Evolutionary conservation across 495 filamentous ascomycete species (phyloP).

Genomic region (Delitschia confertaspora): DNA sequence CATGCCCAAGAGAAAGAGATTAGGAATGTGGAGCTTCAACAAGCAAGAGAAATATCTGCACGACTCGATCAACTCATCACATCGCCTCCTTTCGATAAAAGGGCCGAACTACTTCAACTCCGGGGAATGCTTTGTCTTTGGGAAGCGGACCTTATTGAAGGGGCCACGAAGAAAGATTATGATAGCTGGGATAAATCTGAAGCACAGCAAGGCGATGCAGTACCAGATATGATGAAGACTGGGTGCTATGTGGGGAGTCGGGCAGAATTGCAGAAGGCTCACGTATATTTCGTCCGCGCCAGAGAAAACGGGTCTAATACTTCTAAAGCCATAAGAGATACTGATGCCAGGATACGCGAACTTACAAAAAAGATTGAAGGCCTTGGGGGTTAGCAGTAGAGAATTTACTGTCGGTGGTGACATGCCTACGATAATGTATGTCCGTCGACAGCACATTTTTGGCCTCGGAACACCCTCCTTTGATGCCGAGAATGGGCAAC

Average conservation of each 20-base stretch:
- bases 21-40: slow-evolving; percentile 31
- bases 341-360: not conserved
- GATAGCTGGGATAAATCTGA: not conserved
- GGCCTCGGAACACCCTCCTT: no score
- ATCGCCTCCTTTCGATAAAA: slow-evolving; percentile 55
- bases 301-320: not conserved
- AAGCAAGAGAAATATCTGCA: slow-evolving; percentile 48
- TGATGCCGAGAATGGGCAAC: no score
- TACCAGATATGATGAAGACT: not conserved
- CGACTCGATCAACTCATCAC: slow-evolving; percentile 57
- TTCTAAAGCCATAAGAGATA: not conserved
- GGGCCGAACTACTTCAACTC: slow-evolving; percentile 49
- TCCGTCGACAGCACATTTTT: no score
- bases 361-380: not conserved
- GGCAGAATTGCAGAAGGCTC: slow-evolving; percentile 4
- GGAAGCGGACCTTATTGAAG: slow-evolving; percentile 50
- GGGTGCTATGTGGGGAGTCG: not conserved
- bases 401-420: no score
- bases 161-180: not conserved
- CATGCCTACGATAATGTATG: no score
- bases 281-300: slow-evolving; percentile 5
- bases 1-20: slow-evolving; percentile 5
- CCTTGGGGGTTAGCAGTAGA: no score
- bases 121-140: slow-evolving; percentile 61
- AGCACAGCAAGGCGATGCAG: not conserved